Percentiles rank a stretch among this genome's conserved stretches.
Conservation (phyloP, 495 filamentous ascomycete species). For the Penicillium arizonense region DNA sequence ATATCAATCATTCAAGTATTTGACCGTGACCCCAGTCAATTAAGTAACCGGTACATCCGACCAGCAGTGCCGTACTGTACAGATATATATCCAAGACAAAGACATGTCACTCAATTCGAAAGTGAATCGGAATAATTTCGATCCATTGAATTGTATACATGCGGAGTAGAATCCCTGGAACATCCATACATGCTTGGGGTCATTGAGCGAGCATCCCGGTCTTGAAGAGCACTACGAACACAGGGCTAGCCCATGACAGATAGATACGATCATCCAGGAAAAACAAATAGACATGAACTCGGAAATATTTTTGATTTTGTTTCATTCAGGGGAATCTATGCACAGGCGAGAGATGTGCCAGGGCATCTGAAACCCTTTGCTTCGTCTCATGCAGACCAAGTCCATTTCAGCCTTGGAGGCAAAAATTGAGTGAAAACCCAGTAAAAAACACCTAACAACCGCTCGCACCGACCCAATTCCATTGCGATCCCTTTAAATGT, state of each 20-base stretch:
- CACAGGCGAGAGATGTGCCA: slow-evolving; percentile 45
- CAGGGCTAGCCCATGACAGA: background rate
- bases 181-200: too few relatives aligned
- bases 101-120: too few relatives aligned
- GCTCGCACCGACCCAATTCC: slow-evolving; percentile 38
- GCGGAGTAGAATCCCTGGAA: too few relatives aligned
- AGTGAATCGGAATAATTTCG: too few relatives aligned
- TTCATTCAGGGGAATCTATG: slow-evolving; percentile 55
- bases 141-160: too few relatives aligned
- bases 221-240: slow-evolving; percentile 1
- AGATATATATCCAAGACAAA: too few relatives aligned
- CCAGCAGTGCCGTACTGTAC: too few relatives aligned
- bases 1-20: background rate
- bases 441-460: slow-evolving; percentile 47
- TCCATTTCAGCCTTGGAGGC: slow-evolving; percentile 29
- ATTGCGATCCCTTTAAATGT: slow-evolving; percentile 68
- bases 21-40: too few relatives aligned
- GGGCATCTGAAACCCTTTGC: slow-evolving; percentile 42
- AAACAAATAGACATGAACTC: slow-evolving; percentile 23
- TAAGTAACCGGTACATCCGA: too few relatives aligned
- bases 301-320: slow-evolving; percentile 46
- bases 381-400: slow-evolving; percentile 44
- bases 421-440: slow-evolving; percentile 39
- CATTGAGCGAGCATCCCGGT: too few relatives aligned
- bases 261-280: background rate